Conservation (phyloP, 2,329 filamentous ascomycete genomes). For the Emmonsiellopsis sp. region DNA sequence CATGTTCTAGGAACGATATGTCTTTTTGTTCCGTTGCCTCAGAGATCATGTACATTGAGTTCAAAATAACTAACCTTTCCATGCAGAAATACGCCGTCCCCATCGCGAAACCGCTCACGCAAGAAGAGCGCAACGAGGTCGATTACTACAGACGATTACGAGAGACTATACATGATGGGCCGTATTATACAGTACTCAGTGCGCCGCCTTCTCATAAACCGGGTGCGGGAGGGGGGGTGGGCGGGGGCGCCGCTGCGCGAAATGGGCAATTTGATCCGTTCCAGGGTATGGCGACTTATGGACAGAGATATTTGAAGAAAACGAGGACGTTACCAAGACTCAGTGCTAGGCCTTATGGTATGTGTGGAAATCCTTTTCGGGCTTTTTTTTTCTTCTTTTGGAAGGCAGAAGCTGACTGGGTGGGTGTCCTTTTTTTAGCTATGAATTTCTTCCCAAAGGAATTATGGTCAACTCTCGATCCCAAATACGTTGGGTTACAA, state of each 20-base stretch:
- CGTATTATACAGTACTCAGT: constrained; percentile 48
- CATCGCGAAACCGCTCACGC: constrained; percentile 21
- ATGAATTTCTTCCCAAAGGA: constrained; percentile 51
- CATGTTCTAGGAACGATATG: too few species aligned
- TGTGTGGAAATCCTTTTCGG: constrained; percentile 18
- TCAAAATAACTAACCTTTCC: neutral
- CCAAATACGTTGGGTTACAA: constrained; percentile 25
- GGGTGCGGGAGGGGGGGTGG: neutral
- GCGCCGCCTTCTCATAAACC: constrained; percentile 20
- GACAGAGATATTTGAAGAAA: constrained; percentile 48
- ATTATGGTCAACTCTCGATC: constrained; percentile 46
- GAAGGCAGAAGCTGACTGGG: neutral
- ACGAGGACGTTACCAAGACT: constrained; percentile 46
- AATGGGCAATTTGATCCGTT: constrained; percentile 50
- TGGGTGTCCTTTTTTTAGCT: constrained; percentile 25
- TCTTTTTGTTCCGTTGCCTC: neutral
- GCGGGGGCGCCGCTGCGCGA: constrained; percentile 27
- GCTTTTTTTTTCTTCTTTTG: neutral
- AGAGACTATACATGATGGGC: constrained; percentile 48
- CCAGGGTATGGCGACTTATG: constrained; percentile 51
- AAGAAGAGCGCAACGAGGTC: constrained; percentile 38
- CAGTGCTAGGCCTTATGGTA: constrained; percentile 45
- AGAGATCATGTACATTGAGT: neutral
- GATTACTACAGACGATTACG: constrained; percentile 43
- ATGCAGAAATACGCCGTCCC: constrained; percentile 30